Base-by-base conservation (phyloP, 805 yeast species). In the Priceomyces castillae region DNA sequence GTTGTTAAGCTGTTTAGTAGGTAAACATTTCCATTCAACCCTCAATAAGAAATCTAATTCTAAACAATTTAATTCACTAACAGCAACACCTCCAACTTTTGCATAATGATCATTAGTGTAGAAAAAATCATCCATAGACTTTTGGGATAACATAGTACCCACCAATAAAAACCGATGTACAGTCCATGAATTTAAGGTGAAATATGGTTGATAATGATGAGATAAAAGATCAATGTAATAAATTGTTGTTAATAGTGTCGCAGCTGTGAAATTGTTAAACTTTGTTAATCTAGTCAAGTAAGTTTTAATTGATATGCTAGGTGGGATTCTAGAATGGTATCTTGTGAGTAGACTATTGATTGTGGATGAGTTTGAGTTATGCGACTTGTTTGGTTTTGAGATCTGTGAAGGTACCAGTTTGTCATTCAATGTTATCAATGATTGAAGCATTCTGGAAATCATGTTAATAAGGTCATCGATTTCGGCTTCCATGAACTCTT, bases 41-140 rank as follows among this genome's bases (percentile, higher is more conserved):
- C 90, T 73, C 39, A 78, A 77, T 36, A 92, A 73, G 56, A 94
- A 90, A 62, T 94, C 98, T 41, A 86, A 81, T 59, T 92, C 99
- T 37, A 92, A 71, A 43, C 92, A 74, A 62, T 94, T 94, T 51
- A 90, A 70, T 59, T 90, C 97, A 46, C 81, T 76, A 38, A 84
- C 68, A 34, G 88, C 88, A 3, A 90, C 85, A 47, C 99, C 98
- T 2, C 99, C 99, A 15, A 94, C 97, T 59, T 86, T 86, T 10
- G 98, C 96, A 57, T 94, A 92, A 62, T 94, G 97, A 36, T 84
- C 77, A 63, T 90, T 92, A 12, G 97, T 89, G 65, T 94, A 90
- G 64, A 94, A 92, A 19, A 90, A 84, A 65, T 92, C 99, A 63
- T 96, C 90, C 50, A 90, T 73, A 1, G 95, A 92, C 61, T 92